These are phyloP conservation scores for Pyricularia sp. DNA, from an alignment of 2,329 filamentous ascomycete species.

Conservation along the genomic window DNA sequence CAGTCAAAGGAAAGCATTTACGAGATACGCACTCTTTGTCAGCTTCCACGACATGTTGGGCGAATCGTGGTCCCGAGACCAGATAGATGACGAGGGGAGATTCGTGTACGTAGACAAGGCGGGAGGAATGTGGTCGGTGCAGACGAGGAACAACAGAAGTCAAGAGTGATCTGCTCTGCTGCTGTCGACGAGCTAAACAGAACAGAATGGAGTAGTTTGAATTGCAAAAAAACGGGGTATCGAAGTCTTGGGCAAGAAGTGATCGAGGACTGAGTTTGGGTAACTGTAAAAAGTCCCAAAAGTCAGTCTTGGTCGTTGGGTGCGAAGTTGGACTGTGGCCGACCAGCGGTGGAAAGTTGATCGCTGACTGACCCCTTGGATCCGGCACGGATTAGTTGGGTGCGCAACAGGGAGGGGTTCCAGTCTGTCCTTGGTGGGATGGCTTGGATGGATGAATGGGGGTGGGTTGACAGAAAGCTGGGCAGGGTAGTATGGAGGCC, in stretches of 20 bases:
- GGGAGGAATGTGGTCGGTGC: not conserved
- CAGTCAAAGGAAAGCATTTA: not conserved
- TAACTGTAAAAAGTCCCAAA: not conserved
- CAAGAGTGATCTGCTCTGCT: not conserved
- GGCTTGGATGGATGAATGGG: not conserved
- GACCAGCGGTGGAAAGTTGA: not conserved
- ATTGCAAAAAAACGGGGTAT: not conserved
- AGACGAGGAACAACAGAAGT: not conserved
- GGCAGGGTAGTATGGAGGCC: not conserved
- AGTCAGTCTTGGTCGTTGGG: not conserved
- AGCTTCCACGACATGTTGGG: slow-evolving; percentile 61
- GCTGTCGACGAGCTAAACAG: not conserved
- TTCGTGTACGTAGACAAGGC: not conserved
- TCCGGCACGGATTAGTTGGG: not conserved
- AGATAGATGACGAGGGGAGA: not conserved
- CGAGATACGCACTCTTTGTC: slow-evolving; percentile 53
- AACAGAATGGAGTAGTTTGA: not conserved
- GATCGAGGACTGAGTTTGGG: not conserved
- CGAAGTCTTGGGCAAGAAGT: not conserved
- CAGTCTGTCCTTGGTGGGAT: not conserved
- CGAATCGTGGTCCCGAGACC: not conserved
- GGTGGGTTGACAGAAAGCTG: not conserved
- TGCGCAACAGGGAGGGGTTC: not conserved
- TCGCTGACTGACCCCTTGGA: not conserved
- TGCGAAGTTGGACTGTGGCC: not conserved